phyloP scores from a whole-genome alignment of 2,329 filamentous ascomycete genomes.

The Exophiala sp. region DNA sequence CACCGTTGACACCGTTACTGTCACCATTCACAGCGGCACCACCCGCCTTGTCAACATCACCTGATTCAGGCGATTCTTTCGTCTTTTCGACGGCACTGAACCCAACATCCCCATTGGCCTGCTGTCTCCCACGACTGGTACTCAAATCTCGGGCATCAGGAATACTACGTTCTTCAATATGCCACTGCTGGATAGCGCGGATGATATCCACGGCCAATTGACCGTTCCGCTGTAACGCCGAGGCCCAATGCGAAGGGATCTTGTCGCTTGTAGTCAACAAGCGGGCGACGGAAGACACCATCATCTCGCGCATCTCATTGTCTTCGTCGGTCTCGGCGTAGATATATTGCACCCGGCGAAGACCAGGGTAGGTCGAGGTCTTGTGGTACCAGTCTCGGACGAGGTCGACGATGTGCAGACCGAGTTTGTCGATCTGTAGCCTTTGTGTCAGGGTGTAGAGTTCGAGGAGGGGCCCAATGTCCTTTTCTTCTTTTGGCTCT shows the following conservation, averaged over 20 bases:
- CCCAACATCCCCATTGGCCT: slow-evolving; percentile 8
- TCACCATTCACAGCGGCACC: background rate
- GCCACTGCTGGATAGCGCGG: slow-evolving; percentile 50
- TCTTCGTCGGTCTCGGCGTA: slow-evolving; percentile 47
- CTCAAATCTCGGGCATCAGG: slow-evolving; percentile 43
- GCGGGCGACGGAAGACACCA: slow-evolving; percentile 45
- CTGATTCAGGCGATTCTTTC: slow-evolving; percentile 12
- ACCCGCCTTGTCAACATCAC: background rate
- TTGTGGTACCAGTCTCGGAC: slow-evolving; percentile 49
- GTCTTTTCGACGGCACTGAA: slow-evolving; percentile 25
- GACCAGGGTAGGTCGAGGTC: slow-evolving; percentile 48
- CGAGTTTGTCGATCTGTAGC: slow-evolving; percentile 45
- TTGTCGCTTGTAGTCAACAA: slow-evolving; percentile 46
- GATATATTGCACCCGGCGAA: slow-evolving; percentile 50
- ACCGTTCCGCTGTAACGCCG: slow-evolving; percentile 50
- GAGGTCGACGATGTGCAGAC: slow-evolving; percentile 45
- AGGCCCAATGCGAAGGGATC: slow-evolving; percentile 51
- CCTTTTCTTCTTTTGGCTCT: slow-evolving; percentile 45
- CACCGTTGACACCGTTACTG: background rate
- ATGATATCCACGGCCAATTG: slow-evolving; percentile 53
- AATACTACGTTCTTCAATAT: slow-evolving; percentile 44
- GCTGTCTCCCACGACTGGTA: slow-evolving; percentile 16
- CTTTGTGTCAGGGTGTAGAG: slow-evolving; percentile 52
- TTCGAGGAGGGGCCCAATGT: slow-evolving; percentile 47
- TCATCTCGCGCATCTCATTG: slow-evolving; percentile 45